phyloP scores from a whole-genome alignment of 345 rosid species.

The Eucalyptus microcorys region DNA sequence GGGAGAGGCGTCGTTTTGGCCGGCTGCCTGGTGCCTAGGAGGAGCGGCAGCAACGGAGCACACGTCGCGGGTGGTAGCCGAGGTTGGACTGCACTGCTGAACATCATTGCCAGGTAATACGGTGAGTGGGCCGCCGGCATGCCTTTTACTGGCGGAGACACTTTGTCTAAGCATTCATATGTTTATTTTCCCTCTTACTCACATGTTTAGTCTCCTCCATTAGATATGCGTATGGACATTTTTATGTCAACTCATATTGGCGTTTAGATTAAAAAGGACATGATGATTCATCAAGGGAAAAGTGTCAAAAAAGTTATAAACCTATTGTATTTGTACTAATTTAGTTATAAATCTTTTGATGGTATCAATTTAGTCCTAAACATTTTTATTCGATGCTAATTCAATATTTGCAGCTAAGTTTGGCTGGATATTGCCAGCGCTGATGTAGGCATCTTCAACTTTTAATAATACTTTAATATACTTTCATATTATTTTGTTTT shows the following conservation, averaged over 20 bases:
- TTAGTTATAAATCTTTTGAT: too few relatives aligned
- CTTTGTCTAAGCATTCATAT: not conserved
- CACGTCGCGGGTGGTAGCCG: not conserved
- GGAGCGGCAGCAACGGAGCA: not conserved
- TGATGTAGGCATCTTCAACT: too few relatives aligned
- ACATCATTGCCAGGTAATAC: not conserved
- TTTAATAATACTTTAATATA: too few relatives aligned
- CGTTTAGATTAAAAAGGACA: not conserved
- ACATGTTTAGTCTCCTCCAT: not conserved
- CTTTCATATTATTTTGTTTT: accelerated
- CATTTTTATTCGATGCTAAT: too few relatives aligned
- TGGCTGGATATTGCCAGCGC: accelerated
- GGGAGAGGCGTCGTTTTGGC: not conserved
- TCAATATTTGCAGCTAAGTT: too few relatives aligned
- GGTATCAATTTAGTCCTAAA: too few relatives aligned
- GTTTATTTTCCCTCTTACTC: not conserved
- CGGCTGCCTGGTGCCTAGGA: not conserved
- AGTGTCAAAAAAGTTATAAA: too few relatives aligned
- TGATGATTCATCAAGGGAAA: not conserved
- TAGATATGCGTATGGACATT: not conserved
- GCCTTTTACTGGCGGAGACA: constrained; percentile 1
- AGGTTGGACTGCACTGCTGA: not conserved
- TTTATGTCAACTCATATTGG: not conserved
- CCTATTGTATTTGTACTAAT: too few relatives aligned
- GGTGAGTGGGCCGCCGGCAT: not conserved